Evolutionary conservation across 192 early-diverging fungal species (phyloP).

Genomic region (Pilobolus umbonatus): DNA sequence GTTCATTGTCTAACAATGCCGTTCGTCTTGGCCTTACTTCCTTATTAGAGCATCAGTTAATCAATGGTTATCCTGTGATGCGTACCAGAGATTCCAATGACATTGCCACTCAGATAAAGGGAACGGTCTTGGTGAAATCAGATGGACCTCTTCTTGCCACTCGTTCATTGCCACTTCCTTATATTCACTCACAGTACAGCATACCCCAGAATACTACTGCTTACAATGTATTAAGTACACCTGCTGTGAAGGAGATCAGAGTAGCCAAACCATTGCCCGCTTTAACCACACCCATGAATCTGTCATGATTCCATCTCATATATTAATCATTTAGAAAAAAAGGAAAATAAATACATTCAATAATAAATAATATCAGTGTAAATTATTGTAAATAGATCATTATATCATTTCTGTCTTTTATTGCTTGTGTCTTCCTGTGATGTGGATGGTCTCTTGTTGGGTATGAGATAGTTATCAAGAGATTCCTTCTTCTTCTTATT

Average conservation of each 20-base stretch:
- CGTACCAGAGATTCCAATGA: slow-evolving; percentile 45
- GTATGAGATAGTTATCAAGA: too few species aligned
- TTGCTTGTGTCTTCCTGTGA: too few species aligned
- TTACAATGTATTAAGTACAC: slow-evolving; percentile 21
- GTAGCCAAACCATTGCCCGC: slow-evolving; percentile 23
- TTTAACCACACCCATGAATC: too few species aligned
- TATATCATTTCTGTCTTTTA: too few species aligned
- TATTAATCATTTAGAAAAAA: too few species aligned
- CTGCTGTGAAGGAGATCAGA: slow-evolving; percentile 34
- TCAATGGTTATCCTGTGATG: slow-evolving; percentile 61
- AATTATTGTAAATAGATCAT: too few species aligned
- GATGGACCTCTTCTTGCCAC: slow-evolving; percentile 67
- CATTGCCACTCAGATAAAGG: slow-evolving; percentile 71
- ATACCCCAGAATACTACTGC: slow-evolving; percentile 33
- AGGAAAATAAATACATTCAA: too few species aligned
- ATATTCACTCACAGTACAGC: slow-evolving; percentile 65
- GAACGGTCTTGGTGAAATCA: slow-evolving; percentile 59
- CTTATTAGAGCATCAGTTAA: slow-evolving; percentile 54
- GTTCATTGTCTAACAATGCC: slow-evolving; percentile 28
- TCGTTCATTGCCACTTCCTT: slow-evolving; percentile 60
- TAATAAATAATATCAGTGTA: too few species aligned
- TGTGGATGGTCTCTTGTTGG: too few species aligned
- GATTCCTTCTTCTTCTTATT: too few species aligned
- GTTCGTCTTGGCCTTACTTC: slow-evolving; percentile 67
- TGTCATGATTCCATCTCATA: too few species aligned